phyloP scores from a whole-genome alignment of 306 rosid species.

The Arachis stenosperma region DNA sequence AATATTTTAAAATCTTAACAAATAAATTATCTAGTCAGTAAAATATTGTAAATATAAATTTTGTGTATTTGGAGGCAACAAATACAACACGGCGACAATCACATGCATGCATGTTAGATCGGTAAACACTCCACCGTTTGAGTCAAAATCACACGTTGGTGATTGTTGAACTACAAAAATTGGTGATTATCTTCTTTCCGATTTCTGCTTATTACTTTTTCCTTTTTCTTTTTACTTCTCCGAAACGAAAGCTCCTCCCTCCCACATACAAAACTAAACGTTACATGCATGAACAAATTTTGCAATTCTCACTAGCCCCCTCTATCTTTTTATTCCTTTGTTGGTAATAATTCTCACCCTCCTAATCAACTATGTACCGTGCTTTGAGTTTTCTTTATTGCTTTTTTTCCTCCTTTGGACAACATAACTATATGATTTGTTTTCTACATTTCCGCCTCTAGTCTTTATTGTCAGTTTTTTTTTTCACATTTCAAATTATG shows the following conservation, averaged over 20 bases:
- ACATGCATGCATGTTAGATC: constrained; percentile 40
- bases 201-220: not conserved
- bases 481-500: not conserved
- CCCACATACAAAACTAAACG: not conserved
- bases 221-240: not conserved
- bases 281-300: not conserved
- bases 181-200: constrained; percentile 1
- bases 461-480: no score
- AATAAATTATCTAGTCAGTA: no score
- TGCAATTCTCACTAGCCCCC: not conserved
- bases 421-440: no score
- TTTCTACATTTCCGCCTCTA: no score
- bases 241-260: not conserved
- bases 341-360: not conserved
- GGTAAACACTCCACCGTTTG: constrained; percentile 29
- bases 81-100: not conserved
- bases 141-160: constrained; percentile 40
- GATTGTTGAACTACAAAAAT: constrained; percentile 42
- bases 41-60: no score
- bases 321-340: not conserved
- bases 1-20: no score
- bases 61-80: no score
- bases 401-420: no score
- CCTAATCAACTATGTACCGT: no score
- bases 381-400: no score